Conservation (phyloP, 1,284 basidiomycete species). For the Apiotrichum mycotoxinovorans region DNA sequence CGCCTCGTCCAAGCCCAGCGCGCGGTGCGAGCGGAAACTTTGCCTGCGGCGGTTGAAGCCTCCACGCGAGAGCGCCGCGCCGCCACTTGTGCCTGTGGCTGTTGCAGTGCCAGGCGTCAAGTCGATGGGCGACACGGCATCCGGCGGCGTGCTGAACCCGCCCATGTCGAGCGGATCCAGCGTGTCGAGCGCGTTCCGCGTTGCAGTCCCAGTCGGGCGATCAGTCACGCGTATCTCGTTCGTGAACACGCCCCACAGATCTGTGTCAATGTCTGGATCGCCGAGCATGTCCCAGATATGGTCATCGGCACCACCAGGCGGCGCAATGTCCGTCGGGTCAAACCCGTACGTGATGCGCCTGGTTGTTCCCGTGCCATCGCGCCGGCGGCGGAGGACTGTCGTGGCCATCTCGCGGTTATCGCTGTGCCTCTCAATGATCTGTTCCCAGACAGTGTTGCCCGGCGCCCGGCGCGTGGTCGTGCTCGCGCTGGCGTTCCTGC, state of each 20-base stretch:
- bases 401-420: constrained; percentile 14
- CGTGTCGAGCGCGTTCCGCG: neutral
- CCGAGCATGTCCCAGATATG: constrained; percentile 63
- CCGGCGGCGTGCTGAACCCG: constrained; percentile 14
- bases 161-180: constrained; percentile 11
- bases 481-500: too few relatives aligned
- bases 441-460: too few relatives aligned
- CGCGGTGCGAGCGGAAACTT: constrained; percentile 5
- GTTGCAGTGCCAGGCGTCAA: neutral
- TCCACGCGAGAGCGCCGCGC: constrained; percentile 15
- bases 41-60: constrained; percentile 19
- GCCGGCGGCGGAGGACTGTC: constrained; percentile 9
- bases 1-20: neutral
- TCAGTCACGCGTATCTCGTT: constrained; percentile 40
- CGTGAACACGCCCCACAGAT: constrained; percentile 19
- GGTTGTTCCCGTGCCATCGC: neutral
- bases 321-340: constrained; percentile 16
- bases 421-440: too few relatives aligned
- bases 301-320: constrained; percentile 12
- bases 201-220: neutral
- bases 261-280: constrained; percentile 54
- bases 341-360: constrained; percentile 7
- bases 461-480: too few relatives aligned
- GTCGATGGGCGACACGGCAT: neutral
- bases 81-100: neutral